These are phyloP conservation scores for Magnaporthiopsis poae DNA, from an alignment of 2,329 filamentous ascomycete species.

Conservation along the genomic window DNA sequence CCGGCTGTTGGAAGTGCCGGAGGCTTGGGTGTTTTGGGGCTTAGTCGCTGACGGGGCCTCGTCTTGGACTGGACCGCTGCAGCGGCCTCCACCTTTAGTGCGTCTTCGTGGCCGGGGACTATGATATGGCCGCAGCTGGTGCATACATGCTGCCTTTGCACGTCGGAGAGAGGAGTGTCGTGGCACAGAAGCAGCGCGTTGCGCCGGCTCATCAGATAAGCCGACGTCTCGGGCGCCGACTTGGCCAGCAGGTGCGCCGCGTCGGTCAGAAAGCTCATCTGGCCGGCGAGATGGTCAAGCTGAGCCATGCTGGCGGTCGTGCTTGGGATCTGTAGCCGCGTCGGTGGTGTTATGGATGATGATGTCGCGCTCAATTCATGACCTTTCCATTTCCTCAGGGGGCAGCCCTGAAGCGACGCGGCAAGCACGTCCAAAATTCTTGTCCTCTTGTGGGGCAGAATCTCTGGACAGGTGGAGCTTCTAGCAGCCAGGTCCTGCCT, in stretches of 20 bases:
- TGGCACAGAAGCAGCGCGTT: slow-evolving; percentile 39
- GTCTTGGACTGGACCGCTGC: slow-evolving; percentile 35
- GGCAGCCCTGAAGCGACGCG: background rate
- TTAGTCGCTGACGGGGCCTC: background rate
- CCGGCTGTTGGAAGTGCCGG: background rate
- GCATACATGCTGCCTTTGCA: slow-evolving; percentile 47
- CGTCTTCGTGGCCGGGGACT: slow-evolving; percentile 38
- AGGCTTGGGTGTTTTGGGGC: background rate
- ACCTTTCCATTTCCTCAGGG: background rate
- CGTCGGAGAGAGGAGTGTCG: slow-evolving; percentile 32
- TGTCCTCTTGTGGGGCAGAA: background rate
- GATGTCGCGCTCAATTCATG: background rate
- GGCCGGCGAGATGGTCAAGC: slow-evolving; percentile 15
- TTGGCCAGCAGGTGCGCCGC: slow-evolving; percentile 47
- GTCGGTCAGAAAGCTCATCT: slow-evolving; percentile 42
- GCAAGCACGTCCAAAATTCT: background rate
- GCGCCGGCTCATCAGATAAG: slow-evolving; percentile 47
- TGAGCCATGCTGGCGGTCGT: slow-evolving; percentile 6
- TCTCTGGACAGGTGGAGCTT: background rate
- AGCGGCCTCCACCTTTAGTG: slow-evolving; percentile 28
- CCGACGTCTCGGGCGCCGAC: slow-evolving; percentile 46
- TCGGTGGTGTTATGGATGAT: background rate
- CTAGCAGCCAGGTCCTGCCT: background rate
- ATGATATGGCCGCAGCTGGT: slow-evolving; percentile 52
- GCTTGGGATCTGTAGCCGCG: background rate